Percentiles rank a stretch among this genome's conserved stretches.
These are phyloP conservation scores for Draba incana DNA, from an alignment of 345 rosid genomes.

Conservation along the genomic window DNA sequence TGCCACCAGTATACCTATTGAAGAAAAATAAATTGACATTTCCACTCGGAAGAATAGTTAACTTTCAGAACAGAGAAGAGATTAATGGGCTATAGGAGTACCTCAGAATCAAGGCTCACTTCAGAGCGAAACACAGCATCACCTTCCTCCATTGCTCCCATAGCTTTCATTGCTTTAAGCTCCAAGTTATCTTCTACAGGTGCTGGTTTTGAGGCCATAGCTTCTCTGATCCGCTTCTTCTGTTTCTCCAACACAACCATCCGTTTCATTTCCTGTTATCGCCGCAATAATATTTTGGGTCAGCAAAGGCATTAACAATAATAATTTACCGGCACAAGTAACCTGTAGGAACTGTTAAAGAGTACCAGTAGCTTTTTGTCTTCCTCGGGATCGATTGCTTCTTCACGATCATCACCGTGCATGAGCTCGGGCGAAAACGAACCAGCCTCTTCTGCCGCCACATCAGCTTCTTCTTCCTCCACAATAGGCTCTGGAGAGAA, in stretches of 20 bases:
- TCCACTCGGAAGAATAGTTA: not conserved
- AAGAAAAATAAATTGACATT: not conserved
- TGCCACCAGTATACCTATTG: constrained; percentile 98
- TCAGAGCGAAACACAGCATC: constrained; percentile 94
- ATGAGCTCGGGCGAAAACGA: constrained; percentile 87
- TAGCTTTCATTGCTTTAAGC: constrained; percentile 85
- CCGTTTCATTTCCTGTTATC: constrained; percentile 69
- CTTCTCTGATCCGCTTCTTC: constrained; percentile 72
- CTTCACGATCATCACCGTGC: constrained; percentile 85
- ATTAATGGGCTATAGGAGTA: not conserved
- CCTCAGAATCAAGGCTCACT: constrained; percentile 93
- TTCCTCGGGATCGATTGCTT: constrained; percentile 95
- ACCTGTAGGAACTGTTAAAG: not conserved
- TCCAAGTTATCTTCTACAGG: constrained; percentile 79
- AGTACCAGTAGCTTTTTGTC: constrained; percentile 78
- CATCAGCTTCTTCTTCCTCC: constrained; percentile 54
- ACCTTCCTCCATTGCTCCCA: constrained; percentile 98
- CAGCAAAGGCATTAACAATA: constrained; percentile 5
- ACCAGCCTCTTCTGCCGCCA: constrained; percentile 73
- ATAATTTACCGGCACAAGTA: constrained; percentile 3
- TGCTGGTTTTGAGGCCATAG: constrained; percentile 69
- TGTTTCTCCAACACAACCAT: constrained; percentile 69
- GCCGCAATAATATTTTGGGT: constrained; percentile 26
- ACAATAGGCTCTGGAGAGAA: constrained; percentile 68
- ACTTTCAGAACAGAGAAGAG: not conserved